A percentile compares a stretch with the other conserved stretches of the same genome.
Conservation (phyloP, 176 grass and related monocot genomes). For the Dactylis glomerata region DNA sequence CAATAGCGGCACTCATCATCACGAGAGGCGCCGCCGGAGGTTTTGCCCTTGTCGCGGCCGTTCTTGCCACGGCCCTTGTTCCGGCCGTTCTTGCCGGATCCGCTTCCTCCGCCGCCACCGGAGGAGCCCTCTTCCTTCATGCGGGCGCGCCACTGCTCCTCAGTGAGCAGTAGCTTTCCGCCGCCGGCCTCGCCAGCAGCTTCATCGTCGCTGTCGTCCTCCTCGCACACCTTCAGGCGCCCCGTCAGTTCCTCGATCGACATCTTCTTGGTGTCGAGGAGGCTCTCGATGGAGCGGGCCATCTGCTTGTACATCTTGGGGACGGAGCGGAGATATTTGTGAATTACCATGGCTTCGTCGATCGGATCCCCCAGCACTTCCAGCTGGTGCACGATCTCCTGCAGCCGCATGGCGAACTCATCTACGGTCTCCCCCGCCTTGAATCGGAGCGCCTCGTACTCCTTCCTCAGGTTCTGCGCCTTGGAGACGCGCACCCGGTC, state of each 20-base stretch:
- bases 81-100: not conserved
- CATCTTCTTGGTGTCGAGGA: not conserved
- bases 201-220: not conserved
- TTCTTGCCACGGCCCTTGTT: not conserved
- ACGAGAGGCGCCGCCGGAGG: no score
- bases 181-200: not conserved
- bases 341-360: fast-evolving
- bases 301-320: not conserved
- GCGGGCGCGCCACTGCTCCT: not conserved
- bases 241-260: not conserved
- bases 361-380: not conserved
- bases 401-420: not conserved
- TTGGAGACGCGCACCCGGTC: not conserved
- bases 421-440: not conserved
- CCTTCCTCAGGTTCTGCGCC: not conserved
- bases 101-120: fast-evolving
- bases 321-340: not conserved
- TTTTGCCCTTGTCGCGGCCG: not conserved
- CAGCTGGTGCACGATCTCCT: not conserved
- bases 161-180: not conserved
- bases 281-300: not conserved
- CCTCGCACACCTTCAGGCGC: not conserved
- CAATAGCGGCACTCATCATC: not conserved
- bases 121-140: not conserved
- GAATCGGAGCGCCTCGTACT: not conserved